Conservation (phyloP, 1,284 basidiomycete genomes). For the Neonothopanus nambi region DNA sequence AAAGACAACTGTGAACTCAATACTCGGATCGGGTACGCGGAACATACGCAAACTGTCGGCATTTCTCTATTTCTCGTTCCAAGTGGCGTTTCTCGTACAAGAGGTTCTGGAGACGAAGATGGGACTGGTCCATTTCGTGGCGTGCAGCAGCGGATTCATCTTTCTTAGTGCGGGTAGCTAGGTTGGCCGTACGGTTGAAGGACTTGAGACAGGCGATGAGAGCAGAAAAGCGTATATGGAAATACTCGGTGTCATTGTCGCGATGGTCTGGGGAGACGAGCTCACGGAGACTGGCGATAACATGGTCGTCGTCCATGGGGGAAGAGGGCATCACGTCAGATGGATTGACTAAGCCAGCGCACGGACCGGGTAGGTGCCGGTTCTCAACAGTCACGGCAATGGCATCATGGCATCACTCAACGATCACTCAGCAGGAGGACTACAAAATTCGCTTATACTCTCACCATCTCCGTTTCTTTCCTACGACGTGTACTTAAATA, state of each 20-base stretch:
- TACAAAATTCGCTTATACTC: not conserved
- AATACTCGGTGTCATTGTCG: slow-evolving; percentile 47
- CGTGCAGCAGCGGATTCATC: slow-evolving; percentile 73
- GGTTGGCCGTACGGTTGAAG: slow-evolving; percentile 71
- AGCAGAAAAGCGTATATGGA: slow-evolving; percentile 66
- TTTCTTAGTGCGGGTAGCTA: slow-evolving; percentile 65
- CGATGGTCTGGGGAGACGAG: slow-evolving; percentile 51
- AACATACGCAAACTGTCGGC: slow-evolving; percentile 77
- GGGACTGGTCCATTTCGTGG: slow-evolving; percentile 81
- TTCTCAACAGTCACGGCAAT: slow-evolving; percentile 13
- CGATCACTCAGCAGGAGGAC: slow-evolving; percentile 4
- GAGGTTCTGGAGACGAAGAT: slow-evolving; percentile 78
- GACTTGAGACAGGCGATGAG: slow-evolving; percentile 76
- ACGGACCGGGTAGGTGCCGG: slow-evolving; percentile 9
- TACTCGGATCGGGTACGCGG: slow-evolving; percentile 1
- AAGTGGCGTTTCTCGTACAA: slow-evolving; percentile 83
- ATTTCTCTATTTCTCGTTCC: slow-evolving; percentile 84
- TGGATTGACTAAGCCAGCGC: not conserved
- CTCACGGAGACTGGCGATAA: slow-evolving; percentile 50
- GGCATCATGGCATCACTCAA: not conserved
- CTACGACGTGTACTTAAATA: slow-evolving; percentile 10
- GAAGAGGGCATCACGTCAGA: slow-evolving; percentile 12
- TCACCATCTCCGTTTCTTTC: slow-evolving; percentile 13
- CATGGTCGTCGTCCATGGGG: slow-evolving; percentile 40
- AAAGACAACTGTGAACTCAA: slow-evolving; percentile 12